Evolutionary conservation across 257 asterid genomes (phyloP).

Genomic region (Schizonepeta tenuifolia): DNA sequence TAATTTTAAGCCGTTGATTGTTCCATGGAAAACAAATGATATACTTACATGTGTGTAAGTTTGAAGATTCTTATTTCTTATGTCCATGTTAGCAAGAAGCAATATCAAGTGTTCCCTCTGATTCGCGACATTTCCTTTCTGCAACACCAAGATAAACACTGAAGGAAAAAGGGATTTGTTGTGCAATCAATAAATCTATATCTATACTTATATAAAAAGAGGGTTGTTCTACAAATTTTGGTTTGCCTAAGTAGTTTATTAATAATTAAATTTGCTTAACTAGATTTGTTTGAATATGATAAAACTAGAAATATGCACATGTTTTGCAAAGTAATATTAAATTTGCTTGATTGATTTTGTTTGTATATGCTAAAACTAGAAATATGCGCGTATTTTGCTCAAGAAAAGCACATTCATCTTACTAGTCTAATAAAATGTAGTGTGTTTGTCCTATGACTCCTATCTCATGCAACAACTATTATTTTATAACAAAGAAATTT

Average conservation of each 20-base stretch:
- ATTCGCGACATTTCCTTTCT: slow-evolving; percentile 98
- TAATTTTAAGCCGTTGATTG: slow-evolving; percentile 4
- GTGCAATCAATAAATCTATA: slow-evolving; percentile 2
- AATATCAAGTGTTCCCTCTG: slow-evolving; percentile 97
- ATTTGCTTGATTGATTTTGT: no score
- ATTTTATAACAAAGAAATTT: background rate
- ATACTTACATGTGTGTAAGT: slow-evolving; percentile 58
- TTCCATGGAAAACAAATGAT: slow-evolving; percentile 28
- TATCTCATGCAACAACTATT: background rate
- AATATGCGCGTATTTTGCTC: no score
- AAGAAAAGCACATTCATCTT: no score
- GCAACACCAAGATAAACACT: slow-evolving; percentile 40
- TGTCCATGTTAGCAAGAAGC: slow-evolving; percentile 94
- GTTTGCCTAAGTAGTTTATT: no score
- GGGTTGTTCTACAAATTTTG: no score
- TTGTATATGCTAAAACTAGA: no score
- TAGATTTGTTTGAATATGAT: no score
- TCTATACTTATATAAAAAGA: background rate
- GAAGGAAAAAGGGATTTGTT: slow-evolving; percentile 1
- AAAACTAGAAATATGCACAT: no score
- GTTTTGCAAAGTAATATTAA: no score
- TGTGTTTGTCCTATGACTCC: background rate
- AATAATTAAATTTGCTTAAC: no score
- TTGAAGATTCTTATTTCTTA: slow-evolving; percentile 60
- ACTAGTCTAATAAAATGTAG: background rate